Conservation (phyloP, 495 filamentous ascomycete genomes). For the Melanomma pulvis-pyrius region DNA sequence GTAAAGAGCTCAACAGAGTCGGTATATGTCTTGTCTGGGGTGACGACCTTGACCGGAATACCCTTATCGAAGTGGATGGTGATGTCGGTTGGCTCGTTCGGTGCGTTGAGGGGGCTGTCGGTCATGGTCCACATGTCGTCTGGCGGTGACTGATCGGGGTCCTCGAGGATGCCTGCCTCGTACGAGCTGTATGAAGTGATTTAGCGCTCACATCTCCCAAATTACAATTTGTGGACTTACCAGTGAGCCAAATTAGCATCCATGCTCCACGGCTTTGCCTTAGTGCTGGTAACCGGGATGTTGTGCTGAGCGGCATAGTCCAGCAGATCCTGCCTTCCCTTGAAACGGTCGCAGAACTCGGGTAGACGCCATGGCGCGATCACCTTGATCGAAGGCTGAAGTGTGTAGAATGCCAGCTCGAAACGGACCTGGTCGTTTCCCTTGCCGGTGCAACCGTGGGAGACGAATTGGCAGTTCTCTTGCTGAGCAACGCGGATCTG, state of each 20-base stretch:
- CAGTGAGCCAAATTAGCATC: conserved; percentile 90
- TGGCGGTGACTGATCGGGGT: conserved; percentile 67
- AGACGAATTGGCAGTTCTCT: conserved; percentile 67
- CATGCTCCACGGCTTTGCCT: conserved; percentile 83
- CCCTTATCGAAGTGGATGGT: conserved; percentile 83
- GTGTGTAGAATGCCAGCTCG: conserved; percentile 69
- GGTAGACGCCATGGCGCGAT: conserved; percentile 88
- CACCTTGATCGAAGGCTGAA: conserved; percentile 75
- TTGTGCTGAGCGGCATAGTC: conserved; percentile 76
- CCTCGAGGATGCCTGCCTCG: conserved; percentile 77
- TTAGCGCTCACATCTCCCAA: no score
- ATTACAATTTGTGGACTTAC: neutral
- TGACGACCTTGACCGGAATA: conserved; percentile 72
- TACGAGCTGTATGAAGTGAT: conserved; percentile 59
- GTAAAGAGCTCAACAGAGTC: conserved; percentile 81
- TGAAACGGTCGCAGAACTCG: conserved; percentile 80
- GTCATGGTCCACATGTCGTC: conserved; percentile 87
- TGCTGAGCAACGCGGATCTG: conserved; percentile 74
- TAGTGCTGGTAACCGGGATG: conserved; percentile 86
- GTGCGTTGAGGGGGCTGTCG: conserved; percentile 73
- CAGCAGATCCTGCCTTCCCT: conserved; percentile 84
- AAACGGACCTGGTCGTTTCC: conserved; percentile 89
- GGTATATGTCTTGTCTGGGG: conserved; percentile 65
- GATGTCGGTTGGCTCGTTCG: conserved; percentile 75
- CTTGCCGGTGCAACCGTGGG: conserved; percentile 84